A percentile compares a stretch with the other conserved stretches of the same genome.
These are phyloP conservation scores for Pseudevernia furfuracea DNA, from an alignment of 495 filamentous ascomycete genomes.

Conservation along the genomic window DNA sequence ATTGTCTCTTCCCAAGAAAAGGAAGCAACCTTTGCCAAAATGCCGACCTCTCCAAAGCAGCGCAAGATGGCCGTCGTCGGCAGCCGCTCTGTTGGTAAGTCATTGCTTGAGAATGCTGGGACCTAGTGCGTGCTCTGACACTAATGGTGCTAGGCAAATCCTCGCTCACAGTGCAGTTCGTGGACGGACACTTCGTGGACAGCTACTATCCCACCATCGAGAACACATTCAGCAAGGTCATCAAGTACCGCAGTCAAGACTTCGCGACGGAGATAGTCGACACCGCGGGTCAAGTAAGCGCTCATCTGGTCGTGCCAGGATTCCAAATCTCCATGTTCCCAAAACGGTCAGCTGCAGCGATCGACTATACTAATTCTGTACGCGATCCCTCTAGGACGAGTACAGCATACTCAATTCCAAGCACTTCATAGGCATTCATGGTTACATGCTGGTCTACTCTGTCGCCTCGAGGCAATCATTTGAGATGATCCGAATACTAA, in stretches of 20 bases:
- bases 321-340: constrained; percentile 12
- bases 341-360: constrained; percentile 20
- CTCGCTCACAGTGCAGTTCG: constrained; percentile 93
- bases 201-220: constrained; percentile 99
- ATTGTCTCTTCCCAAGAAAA: background rate
- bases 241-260: constrained; percentile 84
- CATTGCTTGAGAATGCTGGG: background rate
- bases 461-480: constrained; percentile 89
- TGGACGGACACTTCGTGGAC: constrained; percentile 96
- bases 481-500: constrained; percentile 90
- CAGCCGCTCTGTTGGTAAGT: constrained; percentile 89
- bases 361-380: constrained; percentile 17
- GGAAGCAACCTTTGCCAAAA: constrained; percentile 27
- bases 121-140: constrained; percentile 8
- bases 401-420: constrained; percentile 97
- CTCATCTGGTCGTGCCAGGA: background rate
- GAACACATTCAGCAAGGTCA: constrained; percentile 94
- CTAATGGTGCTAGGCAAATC: constrained; percentile 71
- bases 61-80: constrained; percentile 97
- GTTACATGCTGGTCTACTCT: constrained; percentile 97
- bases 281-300: constrained; percentile 83
- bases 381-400: constrained; percentile 63
- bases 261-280: constrained; percentile 97
- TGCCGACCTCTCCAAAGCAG: constrained; percentile 84
- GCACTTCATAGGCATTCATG: constrained; percentile 98